Evolutionary conservation across 257 asterid genomes (phyloP), one percentile per base, ranked within the genome.

Genomic region (Primulina huaijiensis): DNA sequence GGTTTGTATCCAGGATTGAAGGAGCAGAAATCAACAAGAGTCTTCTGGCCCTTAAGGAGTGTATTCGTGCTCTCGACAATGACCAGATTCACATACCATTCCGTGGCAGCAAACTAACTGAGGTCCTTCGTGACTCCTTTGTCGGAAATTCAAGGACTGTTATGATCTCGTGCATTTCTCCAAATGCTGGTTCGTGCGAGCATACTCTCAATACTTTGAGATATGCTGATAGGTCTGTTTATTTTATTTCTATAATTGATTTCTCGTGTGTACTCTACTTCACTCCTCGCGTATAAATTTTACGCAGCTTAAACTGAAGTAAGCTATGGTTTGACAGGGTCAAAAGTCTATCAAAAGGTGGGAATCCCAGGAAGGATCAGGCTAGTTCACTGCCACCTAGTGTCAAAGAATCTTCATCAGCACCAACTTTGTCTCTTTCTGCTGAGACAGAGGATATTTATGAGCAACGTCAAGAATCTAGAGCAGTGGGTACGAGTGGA

Each of bases 21-120:
- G 99, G 99, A 67, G 99, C 99, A 76, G 99, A 94, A 83, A 94
- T 91, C 72, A 94, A 91, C 86, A 94, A 89, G 87, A 94, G 98
- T 74, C 86, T 94, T 67, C 78, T 89, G 82, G 97, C 99, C 67
- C 89, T 94, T 10, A 91, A 94, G 83, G 98, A 94, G 80, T 91
- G 98, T 74, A 94, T 91, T 33, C 96, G 98, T 55, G 98, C 98
- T 72, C 96, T 94, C 38, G 99, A 91, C 83, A 94, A 89, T 71
- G 98, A 91, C 77, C 98, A 94, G 80, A 83, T 91, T 76, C 99
- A 94, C 80, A 91, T 91, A 75, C 99, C 99, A 71, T 94, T 94
- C 73, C 94, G 96, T 61, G 97, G 99, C 73, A 91, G 99, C 87
- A 94, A 94, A 81, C 90, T 94, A 62, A 91, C 98, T 14, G 99